Evolutionary conservation across 2,329 filamentous ascomycete genomes (phyloP), one percentile per base, ranked within the genome.

Genomic region (Leptographium radiaticola): DNA sequence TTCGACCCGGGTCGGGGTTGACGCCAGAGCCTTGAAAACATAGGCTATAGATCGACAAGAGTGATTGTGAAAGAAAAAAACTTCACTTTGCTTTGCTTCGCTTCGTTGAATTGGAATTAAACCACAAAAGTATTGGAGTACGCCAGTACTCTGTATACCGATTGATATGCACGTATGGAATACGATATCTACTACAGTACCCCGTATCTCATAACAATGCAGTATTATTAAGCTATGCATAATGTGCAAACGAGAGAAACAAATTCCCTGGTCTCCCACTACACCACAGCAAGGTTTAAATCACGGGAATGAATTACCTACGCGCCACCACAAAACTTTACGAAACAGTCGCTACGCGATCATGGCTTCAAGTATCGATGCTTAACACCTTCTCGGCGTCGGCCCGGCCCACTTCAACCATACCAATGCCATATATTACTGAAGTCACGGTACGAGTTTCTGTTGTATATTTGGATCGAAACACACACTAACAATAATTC

Each of bases 381-480:
- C 71, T 73, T 58, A 58, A 61, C 12, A 59, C 61, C 16, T 53
- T 46, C 10, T 11, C 47, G 12, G 18, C 34, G n/a, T n/a, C 4
- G 12, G 5, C 4, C 5, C 7, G 62, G 10, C 64, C 65, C 12
- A 53, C 61, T 15, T 62, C 62, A 51, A 68, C 71, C 57, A 75
- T 81, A 55, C 78, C 79, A 16, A 72, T 81, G 67, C 79, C 79
- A 1, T 81, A 79, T 62, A 81, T 82, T 63, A 76, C 74, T 53
- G 74, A 76, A 64, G 73, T 76, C 54, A 75, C 74, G 57, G 74
- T 76, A 70, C 53, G 69, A 25, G 60, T 42, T 39, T 34, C 49
- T 45, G 45, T 18, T 49, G 44, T 46, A 30, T 33, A 31, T 42
- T 25, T 16, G 30, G 51, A 30, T 25, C 12, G 11, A 55, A 18